Base-by-base conservation (phyloP, 192 early-diverging fungal genomes). In the Physocladia obscura region DNA sequence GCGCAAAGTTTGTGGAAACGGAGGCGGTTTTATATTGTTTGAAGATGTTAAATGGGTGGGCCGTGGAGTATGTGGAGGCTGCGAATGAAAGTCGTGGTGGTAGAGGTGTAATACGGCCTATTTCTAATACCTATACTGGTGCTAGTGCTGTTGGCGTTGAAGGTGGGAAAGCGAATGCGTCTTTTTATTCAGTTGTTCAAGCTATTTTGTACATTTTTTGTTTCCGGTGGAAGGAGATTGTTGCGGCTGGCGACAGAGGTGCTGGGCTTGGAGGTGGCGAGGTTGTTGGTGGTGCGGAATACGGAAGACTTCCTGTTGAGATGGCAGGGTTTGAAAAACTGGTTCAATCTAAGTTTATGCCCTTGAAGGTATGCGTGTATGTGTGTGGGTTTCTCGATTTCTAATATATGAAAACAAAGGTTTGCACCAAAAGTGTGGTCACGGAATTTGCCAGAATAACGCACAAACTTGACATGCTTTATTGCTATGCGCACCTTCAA, bases 141-240 rank as follows among this genome's bases (percentile, higher is more conserved):
- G 34, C 30, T 35, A 19, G 19, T 29, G 22, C 19, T 55, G 62
- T 27, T 19, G 32, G n/a, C 11, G 3, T 52, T 11, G 70, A 63
- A 44, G 57, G 40, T 5, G 89, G 94, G 49, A 81, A 87, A 47
- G 79, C 84, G 34, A 88, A 92, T 67, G 82, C 84, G 0, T 89
- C 92, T 44, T 95, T 98, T 67, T 98, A 95, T 69, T 82, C 89
- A 1, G 83, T 89, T 8, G 87, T 94, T 2, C 94, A 97, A 62
- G 91, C 94, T 0, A 59, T 92, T n/a, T 75, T 98, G 49, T 98
- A 97, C 72, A 85, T 95, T 13, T 97, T 96, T 64, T 96, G 94
- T 77, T 98, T 95, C 77, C 85, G 94, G 5, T 97, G 95, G 94
- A 86, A 85, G 60, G 86, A 93, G 61, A 73, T 98, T 38, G 82